Percentiles rank a stretch among this genome's conserved stretches.
These are phyloP conservation scores for Noccaea caerulescens DNA, from an alignment of 345 rosid species.

Conservation along the genomic window DNA sequence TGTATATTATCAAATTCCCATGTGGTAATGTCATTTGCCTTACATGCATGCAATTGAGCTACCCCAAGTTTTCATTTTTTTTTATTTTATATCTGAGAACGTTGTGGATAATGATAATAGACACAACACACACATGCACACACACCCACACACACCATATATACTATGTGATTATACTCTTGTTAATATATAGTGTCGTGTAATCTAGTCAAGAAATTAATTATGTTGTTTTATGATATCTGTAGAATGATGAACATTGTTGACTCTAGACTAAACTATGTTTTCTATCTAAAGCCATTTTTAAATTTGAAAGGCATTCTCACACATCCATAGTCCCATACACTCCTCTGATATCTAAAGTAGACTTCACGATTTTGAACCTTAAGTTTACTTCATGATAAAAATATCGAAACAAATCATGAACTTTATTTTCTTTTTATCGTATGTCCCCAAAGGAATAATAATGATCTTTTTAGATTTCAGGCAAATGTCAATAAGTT, in stretches of 20 bases:
- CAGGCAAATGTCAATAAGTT: slow-evolving; percentile 9
- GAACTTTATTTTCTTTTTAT: neutral
- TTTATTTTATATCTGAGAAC: slow-evolving; percentile 4
- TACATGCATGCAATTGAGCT: slow-evolving; percentile 42
- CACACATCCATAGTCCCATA: neutral
- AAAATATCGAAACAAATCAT: slow-evolving; percentile 2
- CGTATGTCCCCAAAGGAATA: neutral
- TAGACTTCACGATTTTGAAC: slow-evolving; percentile 5
- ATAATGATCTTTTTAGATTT: slow-evolving; percentile 23
- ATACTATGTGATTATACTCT: neutral
- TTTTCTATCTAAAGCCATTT: neutral
- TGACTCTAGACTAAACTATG: neutral
- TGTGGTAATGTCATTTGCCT: slow-evolving; percentile 42
- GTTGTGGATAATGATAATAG: slow-evolving; percentile 10
- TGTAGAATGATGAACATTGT: slow-evolving; percentile 8
- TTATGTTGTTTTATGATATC: neutral
- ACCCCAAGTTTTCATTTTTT: slow-evolving; percentile 12
- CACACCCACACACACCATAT: neutral
- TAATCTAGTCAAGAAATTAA: neutral
- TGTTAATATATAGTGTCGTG: neutral
- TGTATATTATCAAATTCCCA: slow-evolving; percentile 40
- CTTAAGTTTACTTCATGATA: neutral
- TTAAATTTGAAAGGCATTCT: neutral
- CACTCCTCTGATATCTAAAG: neutral
- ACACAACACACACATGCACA: neutral